Evolutionary conservation across 2,329 filamentous ascomycete species (phyloP).

Genomic region (Pezicula neosporulosa): DNA sequence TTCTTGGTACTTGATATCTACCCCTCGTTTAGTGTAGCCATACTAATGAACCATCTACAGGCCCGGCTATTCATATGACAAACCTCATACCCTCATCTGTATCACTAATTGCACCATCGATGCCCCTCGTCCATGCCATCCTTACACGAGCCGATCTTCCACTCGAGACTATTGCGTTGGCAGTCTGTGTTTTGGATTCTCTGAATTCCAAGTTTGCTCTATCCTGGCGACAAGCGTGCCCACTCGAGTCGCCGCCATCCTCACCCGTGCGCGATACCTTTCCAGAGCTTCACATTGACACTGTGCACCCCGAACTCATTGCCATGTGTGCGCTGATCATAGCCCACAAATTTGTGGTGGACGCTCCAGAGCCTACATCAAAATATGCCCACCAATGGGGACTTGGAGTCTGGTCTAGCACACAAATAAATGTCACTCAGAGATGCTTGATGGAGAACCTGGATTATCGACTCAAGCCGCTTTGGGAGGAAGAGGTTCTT

Average conservation of each 20-base stretch:
- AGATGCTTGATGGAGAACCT: constrained; percentile 62
- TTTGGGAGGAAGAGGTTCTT: constrained; percentile 54
- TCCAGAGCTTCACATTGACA: constrained; percentile 49
- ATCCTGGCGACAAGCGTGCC: constrained; percentile 58
- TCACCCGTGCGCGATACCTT: constrained; percentile 26
- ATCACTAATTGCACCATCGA: constrained; percentile 55
- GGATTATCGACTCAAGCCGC: constrained; percentile 58
- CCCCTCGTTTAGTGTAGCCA: constrained; percentile 7
- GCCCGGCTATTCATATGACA: constrained; percentile 62
- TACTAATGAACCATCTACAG: constrained; percentile 36
- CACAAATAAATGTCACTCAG: constrained; percentile 63
- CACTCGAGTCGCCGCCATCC: constrained; percentile 35
- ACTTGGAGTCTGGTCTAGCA: constrained; percentile 51
- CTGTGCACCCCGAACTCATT: constrained; percentile 59
- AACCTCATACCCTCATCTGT: constrained; percentile 63
- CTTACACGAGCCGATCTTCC: constrained; percentile 54
- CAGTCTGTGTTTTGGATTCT: constrained; percentile 64
- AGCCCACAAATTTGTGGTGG: constrained; percentile 63
- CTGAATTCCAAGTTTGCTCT: constrained; percentile 60
- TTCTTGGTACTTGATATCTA: constrained; percentile 22
- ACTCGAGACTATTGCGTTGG: constrained; percentile 59
- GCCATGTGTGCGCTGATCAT: constrained; percentile 60
- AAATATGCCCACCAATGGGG: constrained; percentile 55
- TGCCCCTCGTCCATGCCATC: constrained; percentile 57
- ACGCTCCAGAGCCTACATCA: constrained; percentile 49